A percentile compares a stretch with the other conserved stretches of the same genome.
Evolutionary conservation across 495 filamentous ascomycete species (phyloP).

Genomic region (Pseudomonodictys pantanalensis): DNA sequence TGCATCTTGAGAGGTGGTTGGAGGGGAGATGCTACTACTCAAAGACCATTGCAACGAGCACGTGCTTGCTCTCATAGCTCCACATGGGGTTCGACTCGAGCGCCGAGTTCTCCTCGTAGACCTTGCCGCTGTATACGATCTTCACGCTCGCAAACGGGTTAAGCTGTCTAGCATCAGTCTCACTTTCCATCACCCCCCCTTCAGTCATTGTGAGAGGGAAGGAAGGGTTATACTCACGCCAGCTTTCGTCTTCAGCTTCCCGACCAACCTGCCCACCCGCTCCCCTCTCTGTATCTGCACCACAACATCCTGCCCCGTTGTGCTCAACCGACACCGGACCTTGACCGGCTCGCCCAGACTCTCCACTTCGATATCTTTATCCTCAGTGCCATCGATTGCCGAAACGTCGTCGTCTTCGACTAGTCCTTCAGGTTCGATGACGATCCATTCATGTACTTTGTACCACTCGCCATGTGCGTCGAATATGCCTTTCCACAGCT

Average conservation of each 20-base stretch:
- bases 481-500: constrained; percentile 67
- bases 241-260: background rate
- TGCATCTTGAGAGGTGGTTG: too few relatives aligned
- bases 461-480: constrained; percentile 77
- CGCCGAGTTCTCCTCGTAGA: background rate
- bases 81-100: constrained; percentile 1
- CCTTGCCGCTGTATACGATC: constrained; percentile 6
- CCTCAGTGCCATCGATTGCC: constrained; percentile 44
- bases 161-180: background rate
- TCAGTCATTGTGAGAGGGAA: background rate
- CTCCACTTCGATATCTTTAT: constrained; percentile 40
- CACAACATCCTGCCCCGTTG: background rate
- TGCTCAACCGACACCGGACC: constrained; percentile 3
- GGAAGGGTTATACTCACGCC: background rate
- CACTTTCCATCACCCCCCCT: background rate
- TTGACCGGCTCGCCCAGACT: constrained; percentile 30
- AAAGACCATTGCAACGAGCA: constrained; percentile 2
- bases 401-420: constrained; percentile 41
- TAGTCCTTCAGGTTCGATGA: constrained; percentile 72
- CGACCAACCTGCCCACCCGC: background rate
- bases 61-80: constrained; percentile 1
- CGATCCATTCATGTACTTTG: constrained; percentile 69
- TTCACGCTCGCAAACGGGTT: background rate
- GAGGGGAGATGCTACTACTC: background rate
- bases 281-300: background rate